A percentile compares a stretch with the other conserved stretches of the same genome.
Conservation (phyloP, 345 rosid genomes). For the Aethionema arabicum region DNA sequence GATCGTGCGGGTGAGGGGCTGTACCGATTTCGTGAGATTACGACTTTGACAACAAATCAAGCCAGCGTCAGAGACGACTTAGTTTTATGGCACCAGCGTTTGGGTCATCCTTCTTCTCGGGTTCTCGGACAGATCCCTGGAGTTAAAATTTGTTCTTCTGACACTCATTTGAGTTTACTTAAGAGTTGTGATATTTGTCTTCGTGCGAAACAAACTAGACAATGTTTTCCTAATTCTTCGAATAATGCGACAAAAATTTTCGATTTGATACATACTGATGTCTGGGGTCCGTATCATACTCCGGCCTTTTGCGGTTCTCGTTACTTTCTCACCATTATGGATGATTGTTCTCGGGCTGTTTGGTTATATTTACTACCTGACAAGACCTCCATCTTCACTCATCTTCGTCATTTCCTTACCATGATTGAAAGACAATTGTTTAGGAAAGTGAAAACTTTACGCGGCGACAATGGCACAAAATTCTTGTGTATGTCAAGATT, state of each 20-base stretch:
- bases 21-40: too few relatives aligned
- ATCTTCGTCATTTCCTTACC: neutral
- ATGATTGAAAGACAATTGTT: neutral
- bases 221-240: neutral
- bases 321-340: too few relatives aligned
- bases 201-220: neutral
- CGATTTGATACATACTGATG: too few relatives aligned
- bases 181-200: neutral
- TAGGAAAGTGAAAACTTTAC: neutral
- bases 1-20: too few relatives aligned
- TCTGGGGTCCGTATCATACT: too few relatives aligned
- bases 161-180: too few relatives aligned
- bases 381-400: neutral
- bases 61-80: neutral
- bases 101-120: neutral
- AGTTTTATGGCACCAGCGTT: neutral
- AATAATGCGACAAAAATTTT: neutral
- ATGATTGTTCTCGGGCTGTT: neutral
- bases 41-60: neutral
- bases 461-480: neutral
- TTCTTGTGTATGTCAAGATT: neutral
- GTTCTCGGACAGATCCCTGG: neutral
- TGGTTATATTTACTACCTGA: neutral
- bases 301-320: too few relatives aligned
- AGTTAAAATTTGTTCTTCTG: neutral